Base-by-base conservation (phyloP, 345 rosid species). In the Clarkia xantiana region DNA sequence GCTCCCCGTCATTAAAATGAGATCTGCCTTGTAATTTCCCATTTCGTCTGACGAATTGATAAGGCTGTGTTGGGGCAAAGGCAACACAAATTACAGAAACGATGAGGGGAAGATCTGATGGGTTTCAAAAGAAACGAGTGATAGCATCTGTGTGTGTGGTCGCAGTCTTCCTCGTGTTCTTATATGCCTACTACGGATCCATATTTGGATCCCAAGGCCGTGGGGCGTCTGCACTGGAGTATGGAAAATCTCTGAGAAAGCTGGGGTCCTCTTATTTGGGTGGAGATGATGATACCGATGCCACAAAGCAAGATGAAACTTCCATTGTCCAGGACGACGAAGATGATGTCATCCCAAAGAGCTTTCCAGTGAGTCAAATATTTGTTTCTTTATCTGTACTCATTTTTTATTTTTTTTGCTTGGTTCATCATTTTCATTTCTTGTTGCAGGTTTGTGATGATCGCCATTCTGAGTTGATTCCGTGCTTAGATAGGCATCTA, bases 51-150 rank as follows among this genome's bases (percentile, higher is more conserved):
- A 10, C 23, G 52, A 52, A 57, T 42, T 40, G 54, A 62, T 36
- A 56, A 42, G 55, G 62, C 56, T 40, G 22, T 50, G 55, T 54
- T 54, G 22, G 62, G 63, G 42, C 53, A 53, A 53, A 61, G 44
- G 17, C 36, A 45, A 36, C 48, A 17, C 15, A 45, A 51, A 40
- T 42, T 39, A 40, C 60, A 42, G 51, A 57, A 69, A 69, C 50
- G 53, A 90, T 81, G 87, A 87, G 96, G 73, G 94, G 94, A 70
- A 87, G 95, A 77, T 58, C 90, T 47, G 95, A 87, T 50, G 94
- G 81, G 61, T 76, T 75, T 60, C 94, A 80, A 59, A 93, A 82
- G 86, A 87, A 78, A 80, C 78, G 84, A 47, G 54, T 93, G 12
- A 63, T 84, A 56, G 76, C 81, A 55, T 67, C 70, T 0, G 46